Evolutionary conservation across 1,284 basidiomycete genomes (phyloP).

Genomic region (Sphagnurus paluster): DNA sequence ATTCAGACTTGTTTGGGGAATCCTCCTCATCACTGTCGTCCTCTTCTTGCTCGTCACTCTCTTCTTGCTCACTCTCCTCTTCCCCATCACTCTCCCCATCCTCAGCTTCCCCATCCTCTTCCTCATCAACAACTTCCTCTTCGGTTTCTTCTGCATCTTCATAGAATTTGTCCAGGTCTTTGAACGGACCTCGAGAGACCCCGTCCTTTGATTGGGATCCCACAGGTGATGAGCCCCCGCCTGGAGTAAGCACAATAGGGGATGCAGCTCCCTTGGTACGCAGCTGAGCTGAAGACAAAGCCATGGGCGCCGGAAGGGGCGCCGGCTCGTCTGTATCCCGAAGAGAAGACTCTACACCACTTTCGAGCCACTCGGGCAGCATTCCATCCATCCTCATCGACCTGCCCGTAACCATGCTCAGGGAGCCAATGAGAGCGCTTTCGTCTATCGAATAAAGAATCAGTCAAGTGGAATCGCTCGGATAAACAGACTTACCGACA

Average conservation of each 20-base stretch:
- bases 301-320: conserved; percentile 34
- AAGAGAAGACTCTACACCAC: conserved; percentile 55
- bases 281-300: conserved; percentile 38
- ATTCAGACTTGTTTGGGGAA: too few relatives aligned
- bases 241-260: conserved; percentile 53
- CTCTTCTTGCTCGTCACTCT: conserved; percentile 28
- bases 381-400: conserved; percentile 41
- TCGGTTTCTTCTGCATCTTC: conserved; percentile 39
- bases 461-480: background rate
- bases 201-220: conserved; percentile 37
- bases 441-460: conserved; percentile 32
- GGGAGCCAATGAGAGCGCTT: conserved; percentile 52
- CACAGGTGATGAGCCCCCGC: conserved; percentile 41
- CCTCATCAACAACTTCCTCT: conserved; percentile 34
- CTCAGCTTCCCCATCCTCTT: conserved; percentile 33
- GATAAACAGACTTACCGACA: conserved; percentile 2
- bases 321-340: conserved; percentile 60
- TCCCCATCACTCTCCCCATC: conserved; percentile 34
- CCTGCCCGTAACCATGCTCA: conserved; percentile 56
- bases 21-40: conserved; percentile 15
- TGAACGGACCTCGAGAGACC: conserved; percentile 46
- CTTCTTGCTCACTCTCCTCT: conserved; percentile 33
- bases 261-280: conserved; percentile 31
- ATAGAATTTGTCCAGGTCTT: conserved; percentile 73
- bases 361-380: conserved; percentile 64